Base-by-base conservation (phyloP, 441 rosid genomes). In the Gossypium schwendimanii region DNA sequence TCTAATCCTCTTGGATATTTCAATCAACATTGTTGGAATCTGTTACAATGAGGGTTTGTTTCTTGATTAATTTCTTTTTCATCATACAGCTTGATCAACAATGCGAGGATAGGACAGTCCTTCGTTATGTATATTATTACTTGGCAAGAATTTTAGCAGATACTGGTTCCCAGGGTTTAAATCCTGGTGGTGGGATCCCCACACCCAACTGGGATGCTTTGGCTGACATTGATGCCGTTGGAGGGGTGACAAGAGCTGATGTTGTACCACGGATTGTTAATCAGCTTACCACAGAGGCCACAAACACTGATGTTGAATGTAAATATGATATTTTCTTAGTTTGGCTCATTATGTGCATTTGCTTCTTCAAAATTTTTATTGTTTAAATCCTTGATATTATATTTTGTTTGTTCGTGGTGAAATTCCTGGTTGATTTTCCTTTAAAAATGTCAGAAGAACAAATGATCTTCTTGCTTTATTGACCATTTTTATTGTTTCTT, bases 151-250 rank as follows among this genome's bases (percentile, higher is more conserved):
- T 93, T 78, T 82, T 96, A 77, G 86, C 99, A 0, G 99, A 93
- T 74, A 85, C 89, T 69, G 93, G 91, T 71, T 76, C 89, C n/a
- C 90, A 91, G 79, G 99, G 99, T 76, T 79, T 89, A 78, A 93
- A 86, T 85, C 86, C 97, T 36, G 99, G 98, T 63, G 99, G 99
- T 78, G 99, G 99, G 70, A 93, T 96, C 62, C 99, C 99, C 52
- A 96, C 99, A 69, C 99, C 99, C 63, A 96, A 96, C 72, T 96
- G 99, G 99, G 99, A 96, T 85, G 99, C 99, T 69, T 80, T 93
- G 47, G 99, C 99, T 76, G 97, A 93, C 80, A 91, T 96, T 72
- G 99, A 93, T 88, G 93, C 97, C 69, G 88, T 82, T 84, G 99
- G 99, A 68, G 98, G 99, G 75, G 98, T 96, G 68, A 96, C 99